Base-by-base conservation (phyloP, 345 rosid genomes). In the Chamaenerion angustifolium region DNA sequence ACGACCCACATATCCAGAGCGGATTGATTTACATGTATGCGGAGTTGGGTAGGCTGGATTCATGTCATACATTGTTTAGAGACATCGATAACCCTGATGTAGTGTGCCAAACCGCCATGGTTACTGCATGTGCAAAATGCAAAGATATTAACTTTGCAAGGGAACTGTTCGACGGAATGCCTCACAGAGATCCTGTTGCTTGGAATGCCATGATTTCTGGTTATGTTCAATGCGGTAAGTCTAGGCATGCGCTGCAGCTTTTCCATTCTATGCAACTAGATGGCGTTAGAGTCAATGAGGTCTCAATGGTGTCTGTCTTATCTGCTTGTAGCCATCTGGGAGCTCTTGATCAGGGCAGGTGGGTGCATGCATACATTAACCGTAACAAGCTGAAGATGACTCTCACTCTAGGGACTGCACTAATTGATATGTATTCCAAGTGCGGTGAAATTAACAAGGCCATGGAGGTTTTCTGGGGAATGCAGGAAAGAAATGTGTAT, bases 161-260 rank as follows among this genome's bases (percentile, higher is more conserved):
- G 45, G 44, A 69, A 45, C 44, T 79, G 73, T 82, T 82, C 59
- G 81, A 82, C 55, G 52, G 45, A 51, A 82, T 82, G 86, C 76
- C 69, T 1, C 68, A 73, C 2, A 75, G 71, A 43, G 86, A 79
- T 16, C 64, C 69, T 0, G 27, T 79, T 47, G 61, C 86, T 0
- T 79, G 85, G 85, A 77, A 70, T 45, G 83, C 86, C 0, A 76
- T 82, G 78, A 66, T 82, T 58, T 58, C 81, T 0, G 83, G 80
- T 11, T 75, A 75, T 46, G 56, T 71, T 12, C 83, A 75, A 58
- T 62, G 73, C 21, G 83, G 85, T 42, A 57, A 68, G 1, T 40
- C 81, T 0, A 68, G 59, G 51, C 73, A 75, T 21, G 81, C 83
- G 3, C 52, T 79, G 59, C 19, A 47, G 51, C 35, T 82, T 58